Conservation (phyloP, 208 protist species). For the Trichomonas gallinae region DNA sequence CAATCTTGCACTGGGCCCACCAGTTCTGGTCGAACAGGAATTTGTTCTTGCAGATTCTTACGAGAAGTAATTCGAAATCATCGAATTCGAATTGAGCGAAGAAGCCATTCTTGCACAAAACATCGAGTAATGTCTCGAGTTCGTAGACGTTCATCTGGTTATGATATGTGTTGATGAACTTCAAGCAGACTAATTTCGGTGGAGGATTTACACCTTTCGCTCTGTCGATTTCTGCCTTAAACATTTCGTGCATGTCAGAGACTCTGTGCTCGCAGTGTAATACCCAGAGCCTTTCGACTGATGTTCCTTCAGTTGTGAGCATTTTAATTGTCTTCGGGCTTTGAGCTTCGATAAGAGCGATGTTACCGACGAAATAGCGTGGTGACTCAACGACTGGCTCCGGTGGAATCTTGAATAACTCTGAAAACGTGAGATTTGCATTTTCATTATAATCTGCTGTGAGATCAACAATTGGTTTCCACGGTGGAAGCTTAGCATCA, state of each 20-base stretch:
- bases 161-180: not conserved
- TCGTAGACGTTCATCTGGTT: not conserved
- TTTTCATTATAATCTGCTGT: slow-evolving; percentile 10
- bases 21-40: not conserved
- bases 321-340: not conserved
- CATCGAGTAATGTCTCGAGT: slow-evolving; percentile 8
- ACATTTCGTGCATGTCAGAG: not conserved
- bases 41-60: not conserved
- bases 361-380: not conserved
- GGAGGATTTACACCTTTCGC: not conserved
- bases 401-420: not conserved
- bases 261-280: not conserved
- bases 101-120: not conserved
- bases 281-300: not conserved
- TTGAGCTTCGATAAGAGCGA: not conserved
- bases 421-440: not conserved
- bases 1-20: not conserved
- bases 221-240: not conserved
- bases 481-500: not conserved
- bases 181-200: not conserved
- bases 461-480: slow-evolving; percentile 10
- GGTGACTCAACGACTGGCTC: not conserved
- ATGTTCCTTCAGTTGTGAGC: not conserved
- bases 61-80: not conserved
- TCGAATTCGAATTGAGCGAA: not conserved